Base-by-base conservation (phyloP, 306 rosid genomes). In the Senna tora region DNA sequence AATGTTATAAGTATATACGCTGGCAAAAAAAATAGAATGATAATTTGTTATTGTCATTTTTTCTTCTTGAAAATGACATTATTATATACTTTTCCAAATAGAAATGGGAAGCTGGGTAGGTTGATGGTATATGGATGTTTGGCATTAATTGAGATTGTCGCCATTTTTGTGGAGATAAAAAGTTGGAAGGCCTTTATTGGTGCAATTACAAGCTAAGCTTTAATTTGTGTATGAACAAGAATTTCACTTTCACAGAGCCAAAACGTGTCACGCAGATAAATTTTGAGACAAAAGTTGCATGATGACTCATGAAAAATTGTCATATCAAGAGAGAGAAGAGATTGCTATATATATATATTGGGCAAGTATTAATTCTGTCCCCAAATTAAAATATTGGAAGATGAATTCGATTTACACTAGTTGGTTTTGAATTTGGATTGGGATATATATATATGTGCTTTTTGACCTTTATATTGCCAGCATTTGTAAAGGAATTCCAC, bases 381-480 rank as follows among this genome's bases (percentile, higher is more conserved):
- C 69, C 30, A 60, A 4, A 36, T n/a, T n/a, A n/a, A n/a, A 38
- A 58, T 82, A 46, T 52, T 82, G 83, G 79, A 75, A 71, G 76
- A 75, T 79, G 84, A 75, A 71, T 82, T 82, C 63, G 60, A 78
- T 71, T 78, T 46, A 51, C 81, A 78, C 86, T 77, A n/a, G n/a
- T n/a, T n/a, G n/a, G n/a, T n/a, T n/a, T n/a, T n/a, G n/a, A n/a
- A n/a, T n/a, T 34, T 9, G 25, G 4, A 0, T 0, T 41, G 0
- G 15, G 1, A 5, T n/a, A n/a, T n/a, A n/a, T n/a, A n/a, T n/a
- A n/a, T n/a, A n/a, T 32, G 7, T n/a, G 32, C 30, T 17, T 71
- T 55, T 41, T 46, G 39, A 39, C 53, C 51, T 33, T 63, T 36
- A 56, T 54, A 47, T 49, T 39, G 79, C 67, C 12, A 41, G 19